phyloP scores from a whole-genome alignment of 2,329 filamentous ascomycete species.

The Macrophomina tecta region DNA sequence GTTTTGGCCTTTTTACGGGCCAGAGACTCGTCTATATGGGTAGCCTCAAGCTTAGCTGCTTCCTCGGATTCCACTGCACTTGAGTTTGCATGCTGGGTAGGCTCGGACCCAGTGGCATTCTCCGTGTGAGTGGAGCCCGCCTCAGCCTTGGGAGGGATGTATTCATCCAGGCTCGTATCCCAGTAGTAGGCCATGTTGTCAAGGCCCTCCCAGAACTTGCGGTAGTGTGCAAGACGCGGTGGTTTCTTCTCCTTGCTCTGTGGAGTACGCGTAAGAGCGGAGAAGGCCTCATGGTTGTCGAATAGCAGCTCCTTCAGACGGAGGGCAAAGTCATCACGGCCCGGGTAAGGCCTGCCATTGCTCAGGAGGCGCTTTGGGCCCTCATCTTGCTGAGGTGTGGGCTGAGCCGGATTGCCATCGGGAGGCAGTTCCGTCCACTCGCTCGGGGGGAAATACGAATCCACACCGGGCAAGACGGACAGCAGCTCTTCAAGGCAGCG shows the following conservation, averaged over 20 bases:
- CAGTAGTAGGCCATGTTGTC: conserved; percentile 67
- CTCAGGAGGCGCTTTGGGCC: conserved; percentile 45
- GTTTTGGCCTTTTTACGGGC: conserved; percentile 49
- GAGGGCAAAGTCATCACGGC: conserved; percentile 55
- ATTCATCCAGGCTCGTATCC: conserved; percentile 65
- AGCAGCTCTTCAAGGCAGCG: conserved; percentile 50
- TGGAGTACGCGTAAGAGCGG: conserved; percentile 59
- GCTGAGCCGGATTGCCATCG: conserved; percentile 35
- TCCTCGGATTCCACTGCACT: neutral
- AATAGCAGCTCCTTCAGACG: conserved; percentile 58
- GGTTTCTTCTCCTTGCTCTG: conserved; percentile 50
- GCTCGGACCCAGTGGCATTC: conserved; percentile 30
- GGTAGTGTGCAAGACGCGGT: conserved; percentile 60
- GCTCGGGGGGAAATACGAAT: conserved; percentile 47
- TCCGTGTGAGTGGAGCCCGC: conserved; percentile 31
- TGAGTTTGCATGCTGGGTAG: neutral
- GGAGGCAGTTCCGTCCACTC: conserved; percentile 40
- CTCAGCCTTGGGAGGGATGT: conserved; percentile 46
- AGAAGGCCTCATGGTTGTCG: conserved; percentile 64
- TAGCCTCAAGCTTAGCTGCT: conserved; percentile 12
- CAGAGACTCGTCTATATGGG: conserved; percentile 18
- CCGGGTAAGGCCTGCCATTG: conserved; percentile 57
- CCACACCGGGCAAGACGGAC: conserved; percentile 40
- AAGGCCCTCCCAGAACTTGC: conserved; percentile 66
- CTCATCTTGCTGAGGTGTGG: conserved; percentile 33